Evolutionary conservation across 106 monocot species (phyloP), one percentile per base, ranked within the genome.

Genomic region (Posidonia australis): DNA sequence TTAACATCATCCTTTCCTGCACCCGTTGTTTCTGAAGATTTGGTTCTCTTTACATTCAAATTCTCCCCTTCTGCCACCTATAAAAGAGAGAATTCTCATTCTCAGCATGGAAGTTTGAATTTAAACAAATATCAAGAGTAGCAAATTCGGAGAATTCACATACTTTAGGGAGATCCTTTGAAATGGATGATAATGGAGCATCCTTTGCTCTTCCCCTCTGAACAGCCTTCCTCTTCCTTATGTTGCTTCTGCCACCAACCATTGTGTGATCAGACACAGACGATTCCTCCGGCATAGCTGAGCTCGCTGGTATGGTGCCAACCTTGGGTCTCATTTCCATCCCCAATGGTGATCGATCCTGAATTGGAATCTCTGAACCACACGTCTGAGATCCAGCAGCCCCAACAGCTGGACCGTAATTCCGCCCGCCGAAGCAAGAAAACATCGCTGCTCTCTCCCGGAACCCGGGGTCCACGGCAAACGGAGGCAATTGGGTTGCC

Each of bases 141-240:
- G 23, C 18, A 24, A 21, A 51, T 46, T 26, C 59, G 24, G 42
- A 65, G 44, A 70, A 51, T 17, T 42, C 24, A 29, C 21, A 16
- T 41, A 71, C 71, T 62, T 71, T 71, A 13, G 49, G 63, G 20
- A 54, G 31, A 16, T 71, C 62, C 53, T 46, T 61, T 60, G 48
- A 12, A 10, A 44, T 45, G 29, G 70, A 31, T 11, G 68, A 45
- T 2, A 25, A 23, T 51, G 62, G 49, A 18, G 16, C 10, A 26
- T 72, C 63, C 26, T 73, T 73, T 9, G 45, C 28, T 62, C 69
- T 70, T 27, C 76, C 76, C 26, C 25, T 69, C 19, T 63, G 43
- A 9, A 28, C 53, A 27, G 76, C 32, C 31, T 76, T 76, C 56
- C 69, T 69, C 69, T 76, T 76, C 76, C 76, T 76, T 6, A 52